These are phyloP conservation scores for Annulohypoxylon truncatum DNA, from an alignment of 2,329 filamentous ascomycete genomes.

Conservation along the genomic window DNA sequence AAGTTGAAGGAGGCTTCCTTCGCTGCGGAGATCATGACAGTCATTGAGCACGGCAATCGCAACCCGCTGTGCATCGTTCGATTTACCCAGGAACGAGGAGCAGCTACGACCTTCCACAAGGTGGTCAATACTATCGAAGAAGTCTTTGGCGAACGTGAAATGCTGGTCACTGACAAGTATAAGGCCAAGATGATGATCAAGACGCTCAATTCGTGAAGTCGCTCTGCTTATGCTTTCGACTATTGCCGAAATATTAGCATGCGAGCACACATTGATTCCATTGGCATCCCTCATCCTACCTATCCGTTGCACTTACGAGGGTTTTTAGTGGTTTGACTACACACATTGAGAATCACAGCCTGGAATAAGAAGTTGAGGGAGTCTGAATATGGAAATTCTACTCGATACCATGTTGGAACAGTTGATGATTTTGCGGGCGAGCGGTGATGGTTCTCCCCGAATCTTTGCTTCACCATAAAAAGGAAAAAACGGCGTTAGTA, in stretches of 20 bases:
- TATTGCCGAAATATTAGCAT: background rate
- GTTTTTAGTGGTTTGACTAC: conserved; percentile 6
- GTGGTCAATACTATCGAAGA: conserved; percentile 81
- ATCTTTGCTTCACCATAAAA: background rate
- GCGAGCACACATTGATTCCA: background rate
- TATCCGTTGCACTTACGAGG: conserved; percentile 13
- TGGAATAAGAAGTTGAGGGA: conserved; percentile 10
- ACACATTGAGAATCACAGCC: conserved; percentile 10
- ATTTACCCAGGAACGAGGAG: conserved; percentile 91
- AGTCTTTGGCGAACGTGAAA: conserved; percentile 71
- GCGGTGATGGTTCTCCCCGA: background rate
- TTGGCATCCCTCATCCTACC: background rate
- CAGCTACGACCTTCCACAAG: conserved; percentile 87
- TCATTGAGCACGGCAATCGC: conserved; percentile 85
- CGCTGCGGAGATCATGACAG: conserved; percentile 86
- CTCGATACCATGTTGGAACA: conserved; percentile 1
- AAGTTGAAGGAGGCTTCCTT: conserved; percentile 89
- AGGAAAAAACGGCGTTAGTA: background rate
- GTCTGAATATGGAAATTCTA: conserved; percentile 17
- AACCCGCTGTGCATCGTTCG: conserved; percentile 82
- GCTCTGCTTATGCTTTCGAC: background rate
- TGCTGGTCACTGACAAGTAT: conserved; percentile 75
- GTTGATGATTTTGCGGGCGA: background rate
- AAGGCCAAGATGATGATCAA: conserved; percentile 80
- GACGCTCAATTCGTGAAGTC: conserved; percentile 65